Evolutionary conservation across 2,329 filamentous ascomycete species (phyloP).

Genomic region (Hymenoscyphus occultus): DNA sequence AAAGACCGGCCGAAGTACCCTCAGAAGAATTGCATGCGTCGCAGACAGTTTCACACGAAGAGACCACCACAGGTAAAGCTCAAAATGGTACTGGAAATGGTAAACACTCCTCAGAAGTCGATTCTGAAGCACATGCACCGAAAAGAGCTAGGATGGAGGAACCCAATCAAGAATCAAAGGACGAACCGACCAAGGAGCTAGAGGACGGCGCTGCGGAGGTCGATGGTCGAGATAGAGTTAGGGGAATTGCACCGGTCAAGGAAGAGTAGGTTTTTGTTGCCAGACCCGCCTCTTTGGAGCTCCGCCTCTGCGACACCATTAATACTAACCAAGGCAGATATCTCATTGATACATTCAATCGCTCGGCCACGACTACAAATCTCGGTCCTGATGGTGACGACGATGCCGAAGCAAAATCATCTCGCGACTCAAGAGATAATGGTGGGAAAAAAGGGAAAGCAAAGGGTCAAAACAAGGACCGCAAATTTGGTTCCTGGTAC

Average conservation of each 20-base stretch:
- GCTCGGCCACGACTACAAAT: slow-evolving; percentile 7
- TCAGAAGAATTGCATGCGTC: slow-evolving; percentile 24
- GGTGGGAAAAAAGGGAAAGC: slow-evolving; percentile 57
- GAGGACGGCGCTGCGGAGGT: slow-evolving; percentile 11
- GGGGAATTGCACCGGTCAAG: slow-evolving; percentile 35
- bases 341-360: slow-evolving; percentile 28
- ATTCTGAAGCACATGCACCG: slow-evolving; percentile 44
- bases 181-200: neutral
- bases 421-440: slow-evolving; percentile 36
- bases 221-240: slow-evolving; percentile 31
- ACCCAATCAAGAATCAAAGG: neutral
- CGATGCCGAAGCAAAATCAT: slow-evolving; percentile 52
- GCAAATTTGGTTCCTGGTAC: slow-evolving; percentile 75
- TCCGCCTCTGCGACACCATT: neutral
- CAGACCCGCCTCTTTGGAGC: neutral
- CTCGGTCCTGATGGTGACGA: slow-evolving; percentile 41
- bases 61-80: slow-evolving; percentile 33
- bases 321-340: slow-evolving; percentile 25
- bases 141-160: slow-evolving; percentile 59
- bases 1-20: slow-evolving; percentile 26
- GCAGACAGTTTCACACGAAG: slow-evolving; percentile 29
- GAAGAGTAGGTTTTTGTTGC: slow-evolving; percentile 30
- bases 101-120: slow-evolving; percentile 20
- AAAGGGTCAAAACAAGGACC: slow-evolving; percentile 77
- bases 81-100: slow-evolving; percentile 33